These are phyloP conservation scores for Penicillium turbatum DNA, from an alignment of 495 filamentous ascomycete genomes.

Conservation along the genomic window DNA sequence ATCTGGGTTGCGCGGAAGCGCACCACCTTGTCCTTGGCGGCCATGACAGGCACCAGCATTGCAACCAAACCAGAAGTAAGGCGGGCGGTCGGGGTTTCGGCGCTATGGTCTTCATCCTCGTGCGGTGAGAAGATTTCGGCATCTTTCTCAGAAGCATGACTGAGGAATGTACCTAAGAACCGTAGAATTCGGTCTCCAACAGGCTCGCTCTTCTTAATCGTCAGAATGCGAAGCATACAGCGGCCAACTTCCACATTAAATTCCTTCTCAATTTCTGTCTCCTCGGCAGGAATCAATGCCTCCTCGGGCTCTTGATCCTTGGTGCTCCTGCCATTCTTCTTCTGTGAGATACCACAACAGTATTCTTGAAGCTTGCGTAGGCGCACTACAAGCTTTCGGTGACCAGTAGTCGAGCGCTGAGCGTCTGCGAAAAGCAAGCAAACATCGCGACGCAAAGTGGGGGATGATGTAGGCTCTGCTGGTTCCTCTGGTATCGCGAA, in stretches of 20 bases:
- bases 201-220: slow-evolving; percentile 86
- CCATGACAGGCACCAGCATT: slow-evolving; percentile 63
- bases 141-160: slow-evolving; percentile 76
- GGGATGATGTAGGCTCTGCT: slow-evolving; percentile 48
- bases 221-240: slow-evolving; percentile 75
- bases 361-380: slow-evolving; percentile 83
- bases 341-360: slow-evolving; percentile 71
- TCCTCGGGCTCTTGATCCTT: slow-evolving; percentile 36
- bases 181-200: slow-evolving; percentile 81
- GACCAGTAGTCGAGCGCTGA: slow-evolving; percentile 80
- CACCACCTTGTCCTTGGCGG: slow-evolving; percentile 85
- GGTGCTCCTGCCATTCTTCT: slow-evolving; percentile 43
- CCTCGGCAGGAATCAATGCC: slow-evolving; percentile 39
- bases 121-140: slow-evolving; percentile 41
- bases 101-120: slow-evolving; percentile 44
- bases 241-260: slow-evolving; percentile 82
- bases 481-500: slow-evolving; percentile 69
- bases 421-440: slow-evolving; percentile 80
- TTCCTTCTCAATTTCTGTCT: slow-evolving; percentile 71
- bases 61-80: slow-evolving; percentile 70
- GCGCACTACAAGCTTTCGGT: slow-evolving; percentile 82
- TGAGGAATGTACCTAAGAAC: slow-evolving; percentile 81
- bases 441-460: slow-evolving; percentile 68
- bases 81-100: slow-evolving; percentile 77
- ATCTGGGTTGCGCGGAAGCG: slow-evolving; percentile 88